Evolutionary conservation across 179 eudicot genomes (phyloP).

Genomic region (Vitellaria paradoxa): DNA sequence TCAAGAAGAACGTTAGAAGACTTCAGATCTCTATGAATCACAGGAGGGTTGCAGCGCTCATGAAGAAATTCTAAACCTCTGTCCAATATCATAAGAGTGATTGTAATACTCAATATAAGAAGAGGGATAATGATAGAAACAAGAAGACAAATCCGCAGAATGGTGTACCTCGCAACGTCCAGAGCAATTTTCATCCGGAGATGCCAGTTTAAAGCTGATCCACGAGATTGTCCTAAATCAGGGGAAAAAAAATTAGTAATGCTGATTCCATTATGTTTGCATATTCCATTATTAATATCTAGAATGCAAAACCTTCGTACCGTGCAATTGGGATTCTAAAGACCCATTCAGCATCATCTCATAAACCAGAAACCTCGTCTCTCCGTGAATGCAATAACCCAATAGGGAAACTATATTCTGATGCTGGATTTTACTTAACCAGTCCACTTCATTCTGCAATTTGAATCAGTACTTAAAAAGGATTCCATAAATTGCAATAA

Average conservation of each 20-base stretch:
- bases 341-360: conserved; percentile 86
- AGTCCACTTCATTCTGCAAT: conserved; percentile 78
- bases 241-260: neutral
- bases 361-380: conserved; percentile 62
- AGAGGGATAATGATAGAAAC: neutral
- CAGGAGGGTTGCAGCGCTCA: conserved; percentile 74
- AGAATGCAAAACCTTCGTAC: conserved; percentile 33
- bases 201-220: conserved; percentile 78
- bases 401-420: conserved; percentile 63
- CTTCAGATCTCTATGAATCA: conserved; percentile 81
- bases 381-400: conserved; percentile 61
- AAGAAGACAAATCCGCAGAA: neutral
- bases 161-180: conserved; percentile 75
- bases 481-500: conserved; percentile 14
- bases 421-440: conserved; percentile 68
- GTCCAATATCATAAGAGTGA: conserved; percentile 16
- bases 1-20: conserved; percentile 84
- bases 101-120: neutral
- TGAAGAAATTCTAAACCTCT: conserved; percentile 92
- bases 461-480: neutral
- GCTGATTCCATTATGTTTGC: neutral
- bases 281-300: neutral
- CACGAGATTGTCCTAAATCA: conserved; percentile 61
- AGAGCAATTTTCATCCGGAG: conserved; percentile 83
- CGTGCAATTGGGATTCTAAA: conserved; percentile 79